Base-by-base conservation (phyloP, 805 yeast genomes). In the Teunomyces tritomae region DNA sequence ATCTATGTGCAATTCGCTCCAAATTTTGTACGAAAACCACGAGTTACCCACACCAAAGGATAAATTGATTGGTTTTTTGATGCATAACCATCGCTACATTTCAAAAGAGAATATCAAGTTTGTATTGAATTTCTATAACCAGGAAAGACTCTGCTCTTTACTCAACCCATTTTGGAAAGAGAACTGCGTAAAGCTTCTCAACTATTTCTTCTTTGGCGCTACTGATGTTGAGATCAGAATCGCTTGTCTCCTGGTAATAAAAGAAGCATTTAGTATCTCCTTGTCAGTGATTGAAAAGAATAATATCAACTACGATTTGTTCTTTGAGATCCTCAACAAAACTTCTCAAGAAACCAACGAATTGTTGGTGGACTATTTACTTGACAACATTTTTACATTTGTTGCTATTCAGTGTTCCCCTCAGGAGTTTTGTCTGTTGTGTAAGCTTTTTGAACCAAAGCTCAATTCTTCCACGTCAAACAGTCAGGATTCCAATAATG, bases 141-240 rank as follows among this genome's bases (percentile, higher is more conserved):
- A 70, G 9, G 78, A 79, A 45, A 73, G 76, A 45, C 57, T 75
- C 28, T 85, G 91, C 57, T 72, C 83, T 2, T 78, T 82, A 8
- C 59, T 82, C 5, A 63, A 76, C 28, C 67, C 75, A 0, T 61
- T 71, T 7, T 85, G 90, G 87, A 64, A 65, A 41, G 70, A 63
- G 2, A 78, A 79, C 51, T 65, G 80, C 35, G 59, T 62, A 5
- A 61, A 64, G 28, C 54, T 85, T 2, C 60, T 84, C 30, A 64
- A 69, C n/a, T 65, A 69, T 5, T 82, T 79, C 56, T 76, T 68
- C 57, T 58, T 63, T 56, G 58, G 58, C 28, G 46, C 54, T 0
- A 51, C 44, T 10, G 53, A 60, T 5, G 39, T 56, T 1, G 61
- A 57, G 5, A 64, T 66, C 0, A 63, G 73, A 46, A 49, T 68